Base-by-base conservation (phyloP, 78 protist genomes). In the Diacronema lutheri region DNA sequence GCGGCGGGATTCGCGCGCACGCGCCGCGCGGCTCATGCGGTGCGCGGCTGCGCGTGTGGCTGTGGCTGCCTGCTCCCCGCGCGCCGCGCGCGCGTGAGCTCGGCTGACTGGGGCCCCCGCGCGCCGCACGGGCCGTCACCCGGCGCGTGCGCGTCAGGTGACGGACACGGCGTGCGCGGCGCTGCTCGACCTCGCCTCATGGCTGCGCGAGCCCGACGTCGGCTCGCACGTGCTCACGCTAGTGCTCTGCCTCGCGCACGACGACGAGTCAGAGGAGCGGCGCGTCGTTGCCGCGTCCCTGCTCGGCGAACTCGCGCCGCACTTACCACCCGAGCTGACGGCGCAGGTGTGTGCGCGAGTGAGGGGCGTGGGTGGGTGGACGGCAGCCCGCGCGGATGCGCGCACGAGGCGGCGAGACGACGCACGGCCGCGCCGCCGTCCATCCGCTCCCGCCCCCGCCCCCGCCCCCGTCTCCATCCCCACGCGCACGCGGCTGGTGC, bases 201-300 rank as follows among this genome's bases (percentile, higher is more conserved):
- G 68, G 25, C 33, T 88, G 1, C 1, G 33, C 23, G 44, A 50
- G n/a, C 69, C 10, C 14, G 90, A 88, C 21, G 84, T 88, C 31
- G 88, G 83, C 31, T n/a, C 19, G 50, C 61, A 29, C 11, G 38
- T 88, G 25, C 82, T 88, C 26, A 10, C 46, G 4, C 79, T 65
- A 14, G 71, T 88, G 26, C 76, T 88, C n/a, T 31, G n/a, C 25
- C 76, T 88, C 14, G 91, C 91, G 44, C 86, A 88, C 68, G 91
- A 86, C 46, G 79, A 86, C 40, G 74, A 80, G 26, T 7, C 61
- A 29, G 91, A 88, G 55, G 89, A 87, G 65, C 6, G 57, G 74
- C 76, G 91, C 1, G 57, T 71, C 57, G 74, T 73, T 14, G 91
- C 91, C 21, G 87, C 89, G 37, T 50, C 82, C 74, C 79, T 88